Evolutionary conservation across 1,139 yeast species (phyloP), one percentile per base, ranked within the genome.

Genomic region (Blastobotrys apis): DNA sequence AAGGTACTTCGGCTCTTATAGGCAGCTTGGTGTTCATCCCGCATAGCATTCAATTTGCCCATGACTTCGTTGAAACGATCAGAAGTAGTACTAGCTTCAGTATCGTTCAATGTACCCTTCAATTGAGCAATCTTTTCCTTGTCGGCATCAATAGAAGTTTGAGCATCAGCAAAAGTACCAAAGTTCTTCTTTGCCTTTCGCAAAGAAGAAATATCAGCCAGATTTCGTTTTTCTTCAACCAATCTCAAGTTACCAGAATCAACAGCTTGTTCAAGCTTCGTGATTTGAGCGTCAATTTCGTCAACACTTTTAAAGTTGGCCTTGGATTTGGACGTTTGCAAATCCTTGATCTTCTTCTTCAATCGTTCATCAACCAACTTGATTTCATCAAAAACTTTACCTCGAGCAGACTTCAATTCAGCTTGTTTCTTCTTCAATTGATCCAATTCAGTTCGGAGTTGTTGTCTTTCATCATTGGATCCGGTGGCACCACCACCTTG

Each of bases 191-290:
- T 80, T 62, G 84, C 72, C 69, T 86, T 87, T 68, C 94, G 82
- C 65, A 92, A 77, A 43, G 81, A 69, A 45, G 88, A 77, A 74
- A 88, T 85, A 69, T 92, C 97, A 69, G 84, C 84, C 57, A 94
- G 80, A 56, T 74, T 71, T 64, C 81, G 77, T 72, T 88, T 84
- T 74, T 94, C 99, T 53, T 92, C 96, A 44, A 90, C 97, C 62
- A 94, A 78, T 60, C 87, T 80, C 65, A 94, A 73, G 44, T 75
- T 71, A 50, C 98, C 98, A 43, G 85, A 70, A 50, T 85, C 88
- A 53, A 92, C 82, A 55, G 77, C 73, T 39, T 73, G 74, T 64
- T 92, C 97, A 59, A 88, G 77, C 62, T 74, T 72, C 53, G 68
- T 66, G 65, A 90, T 78, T 67, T 83, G 79, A 49, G 73, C 71